Evolutionary conservation across 2,329 filamentous ascomycete species (phyloP).

Genomic region (Ophiostoma tasmaniense): DNA sequence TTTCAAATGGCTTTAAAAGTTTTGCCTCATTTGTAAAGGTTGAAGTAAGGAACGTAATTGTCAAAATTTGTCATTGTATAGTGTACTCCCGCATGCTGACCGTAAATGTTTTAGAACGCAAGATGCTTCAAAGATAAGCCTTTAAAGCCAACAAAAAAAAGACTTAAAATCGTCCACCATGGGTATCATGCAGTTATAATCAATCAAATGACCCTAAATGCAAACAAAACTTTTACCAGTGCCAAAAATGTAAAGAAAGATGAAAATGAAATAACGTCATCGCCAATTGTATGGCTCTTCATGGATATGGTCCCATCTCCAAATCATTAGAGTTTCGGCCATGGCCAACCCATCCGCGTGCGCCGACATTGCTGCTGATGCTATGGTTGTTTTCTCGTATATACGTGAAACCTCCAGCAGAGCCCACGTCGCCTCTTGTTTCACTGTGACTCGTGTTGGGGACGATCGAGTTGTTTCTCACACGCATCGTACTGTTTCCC

Average conservation of each 20-base stretch:
- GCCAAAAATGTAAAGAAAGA: background rate
- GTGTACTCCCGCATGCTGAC: background rate
- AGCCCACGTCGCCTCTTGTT: background rate
- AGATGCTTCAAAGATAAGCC: background rate
- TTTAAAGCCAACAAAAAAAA: no score
- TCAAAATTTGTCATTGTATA: background rate
- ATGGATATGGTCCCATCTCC: background rate
- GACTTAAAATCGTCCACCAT: background rate
- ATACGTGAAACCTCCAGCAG: background rate
- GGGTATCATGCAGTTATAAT: background rate
- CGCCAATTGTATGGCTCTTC: background rate
- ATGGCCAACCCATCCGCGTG: background rate
- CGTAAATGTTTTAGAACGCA: background rate
- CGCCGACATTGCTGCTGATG: background rate
- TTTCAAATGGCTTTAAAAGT: background rate
- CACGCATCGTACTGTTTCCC: slow-evolving; percentile 1
- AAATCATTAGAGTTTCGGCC: background rate
- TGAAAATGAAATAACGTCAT: background rate
- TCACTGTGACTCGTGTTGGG: background rate
- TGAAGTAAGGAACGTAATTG: background rate
- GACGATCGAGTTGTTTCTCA: background rate
- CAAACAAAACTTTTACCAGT: background rate
- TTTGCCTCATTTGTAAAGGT: background rate
- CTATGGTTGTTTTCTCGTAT: background rate
- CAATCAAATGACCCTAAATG: background rate